phyloP scores from a whole-genome alignment of 192 early-diverging fungal genomes.

The Umbelopsis vinacea region DNA sequence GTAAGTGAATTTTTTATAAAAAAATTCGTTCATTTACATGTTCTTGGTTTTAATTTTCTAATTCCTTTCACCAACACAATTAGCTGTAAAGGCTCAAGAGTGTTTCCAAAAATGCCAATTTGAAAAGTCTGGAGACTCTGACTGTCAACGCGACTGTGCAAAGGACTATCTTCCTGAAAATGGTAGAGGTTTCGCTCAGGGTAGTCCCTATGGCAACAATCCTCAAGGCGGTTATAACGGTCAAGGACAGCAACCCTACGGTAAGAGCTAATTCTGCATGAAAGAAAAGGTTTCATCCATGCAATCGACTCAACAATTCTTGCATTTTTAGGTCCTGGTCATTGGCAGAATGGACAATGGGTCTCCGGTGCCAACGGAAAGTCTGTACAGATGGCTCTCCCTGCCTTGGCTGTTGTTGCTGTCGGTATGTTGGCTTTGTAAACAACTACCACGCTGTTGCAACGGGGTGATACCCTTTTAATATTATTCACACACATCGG shows the following conservation, averaged over 20 bases:
- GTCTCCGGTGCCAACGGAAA: not conserved
- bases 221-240: not conserved
- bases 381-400: not conserved
- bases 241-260: not conserved
- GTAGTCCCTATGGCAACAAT: not conserved
- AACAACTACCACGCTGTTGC: not conserved
- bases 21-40: not conserved
- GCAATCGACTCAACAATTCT: not conserved
- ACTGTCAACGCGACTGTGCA: not conserved
- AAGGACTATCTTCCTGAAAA: not conserved
- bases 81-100: slow-evolving; percentile 3
- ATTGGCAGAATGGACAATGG: slow-evolving; percentile 20
- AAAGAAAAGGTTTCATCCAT: not conserved
- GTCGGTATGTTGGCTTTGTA: slow-evolving; percentile 10
- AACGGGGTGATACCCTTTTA: too few species aligned
- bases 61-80: not conserved
- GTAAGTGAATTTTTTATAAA: not conserved
- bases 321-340: not conserved
- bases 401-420: slow-evolving; percentile 13
- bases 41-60: not conserved
- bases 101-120: slow-evolving; percentile 9
- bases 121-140: not conserved
- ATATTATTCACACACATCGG: too few species aligned
- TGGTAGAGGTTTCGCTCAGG: not conserved
- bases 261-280: not conserved